Base-by-base conservation (phyloP, 306 rosid genomes). In the Cyclanthera cordifolia region DNA sequence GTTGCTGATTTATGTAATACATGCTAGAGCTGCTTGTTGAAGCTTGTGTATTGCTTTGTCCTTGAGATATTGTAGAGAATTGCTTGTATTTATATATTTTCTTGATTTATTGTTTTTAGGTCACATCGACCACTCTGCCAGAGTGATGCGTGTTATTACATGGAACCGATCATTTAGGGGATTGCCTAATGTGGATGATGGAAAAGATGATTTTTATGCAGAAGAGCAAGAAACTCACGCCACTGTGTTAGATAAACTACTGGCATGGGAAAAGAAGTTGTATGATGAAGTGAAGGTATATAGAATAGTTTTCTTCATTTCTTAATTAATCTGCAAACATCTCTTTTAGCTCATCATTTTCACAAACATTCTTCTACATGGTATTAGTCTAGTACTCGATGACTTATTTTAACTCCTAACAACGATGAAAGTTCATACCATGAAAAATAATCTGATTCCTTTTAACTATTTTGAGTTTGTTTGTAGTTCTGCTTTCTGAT, bases 221-320 rank as follows among this genome's bases (percentile, higher is more conserved):
- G 94, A 84, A 16, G 96, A 86, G 78, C 83, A 84, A 1, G 98
- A 93, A 83, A 93, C 98, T 65, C 98, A 89, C 69, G 96, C 96
- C 65, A 80, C 95, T 9, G 74, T 93, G 49, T 77, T 93, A 84
- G 96, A 93, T 82, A 93, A 93, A 80, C 76, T 93, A 85, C 79
- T 93, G 43, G 96, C 98, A 0, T 93, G 96, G 98, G 98, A 93
- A 69, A 93, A 89, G 79, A 93, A 93, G 77, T 88, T 93, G 34
- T 93, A 83, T 49, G 94, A 90, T 57, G 98, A 93, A 86, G 94
- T 93, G 25, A 93, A 93, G 88, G 98, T 93, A 86, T 51, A n/a
- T 12, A 12, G 32, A 70, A 32, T 8, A 30, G 16, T 53, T 10
- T 54, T 53, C 16, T 1, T 54, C 25, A 10, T 46, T 9, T 24